Percentiles rank a stretch among this genome's conserved stretches.
Evolutionary conservation across 805 yeast genomes (phyloP).

Genomic region (Teunomyces lycoperdinae): DNA sequence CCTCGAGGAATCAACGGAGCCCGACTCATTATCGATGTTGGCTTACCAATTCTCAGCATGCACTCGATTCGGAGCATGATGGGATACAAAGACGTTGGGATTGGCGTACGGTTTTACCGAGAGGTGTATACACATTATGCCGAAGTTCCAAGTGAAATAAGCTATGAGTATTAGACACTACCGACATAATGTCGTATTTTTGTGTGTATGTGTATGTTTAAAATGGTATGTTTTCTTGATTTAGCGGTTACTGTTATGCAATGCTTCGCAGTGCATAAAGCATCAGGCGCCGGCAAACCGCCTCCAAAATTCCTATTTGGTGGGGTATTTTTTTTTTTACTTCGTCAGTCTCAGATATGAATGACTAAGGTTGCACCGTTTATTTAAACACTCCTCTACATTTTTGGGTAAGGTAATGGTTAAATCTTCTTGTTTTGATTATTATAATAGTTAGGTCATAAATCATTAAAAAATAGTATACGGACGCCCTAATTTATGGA

Average conservation of each 20-base stretch:
- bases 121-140: constrained; percentile 31
- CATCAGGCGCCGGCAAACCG: no score
- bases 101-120: constrained; percentile 33
- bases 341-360: not conserved
- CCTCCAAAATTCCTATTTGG: no score
- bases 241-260: no score
- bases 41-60: constrained; percentile 42
- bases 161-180: not conserved
- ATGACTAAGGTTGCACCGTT: not conserved
- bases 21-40: constrained; percentile 36
- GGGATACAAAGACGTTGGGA: constrained; percentile 39
- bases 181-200: no score
- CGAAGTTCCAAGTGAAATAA: constrained; percentile 8
- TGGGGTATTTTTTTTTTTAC: not conserved
- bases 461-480: not conserved
- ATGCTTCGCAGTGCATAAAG: no score
- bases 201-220: no score
- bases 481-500: no score
- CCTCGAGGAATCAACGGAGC: constrained; percentile 27
- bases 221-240: no score
- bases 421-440: no score
- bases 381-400: not conserved
- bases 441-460: not conserved
- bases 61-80: constrained; percentile 38
- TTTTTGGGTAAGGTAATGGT: no score